A percentile compares a stretch with the other conserved stretches of the same genome.
Conservation (phyloP, 306 rosid genomes). For the Crotalaria pallida region DNA sequence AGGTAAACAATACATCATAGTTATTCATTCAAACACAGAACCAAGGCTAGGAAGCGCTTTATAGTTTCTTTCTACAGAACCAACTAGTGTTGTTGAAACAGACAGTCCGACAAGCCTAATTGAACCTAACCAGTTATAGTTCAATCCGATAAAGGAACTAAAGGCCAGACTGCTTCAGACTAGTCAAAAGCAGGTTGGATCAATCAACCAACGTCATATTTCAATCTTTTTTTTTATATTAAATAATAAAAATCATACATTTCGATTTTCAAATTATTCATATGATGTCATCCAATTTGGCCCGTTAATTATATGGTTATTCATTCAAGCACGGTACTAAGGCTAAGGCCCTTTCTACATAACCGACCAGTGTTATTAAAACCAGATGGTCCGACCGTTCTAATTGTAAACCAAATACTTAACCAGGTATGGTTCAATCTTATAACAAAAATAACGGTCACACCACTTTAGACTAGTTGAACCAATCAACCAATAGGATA, state of each 20-base stretch:
- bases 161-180: not conserved
- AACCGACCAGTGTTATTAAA: not conserved
- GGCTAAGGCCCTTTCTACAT: not conserved
- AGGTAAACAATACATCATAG: not conserved
- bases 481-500: not conserved
- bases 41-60: not conserved
- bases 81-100: no score
- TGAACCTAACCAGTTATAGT: not conserved
- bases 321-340: not conserved
- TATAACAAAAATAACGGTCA: not conserved
- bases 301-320: not conserved
- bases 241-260: no score
- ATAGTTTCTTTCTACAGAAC: not conserved
- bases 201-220: not conserved
- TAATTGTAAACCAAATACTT: no score
- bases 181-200: not conserved
- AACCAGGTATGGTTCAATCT: not conserved
- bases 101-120: not conserved
- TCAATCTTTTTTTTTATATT: not conserved
- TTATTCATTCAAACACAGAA: not conserved
- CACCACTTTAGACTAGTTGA: not conserved
- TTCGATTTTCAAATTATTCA: no score
- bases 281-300: no score
- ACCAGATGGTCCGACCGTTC: not conserved
- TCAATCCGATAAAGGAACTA: not conserved